Evolutionary conservation across 768 basidiomycete species (phyloP), one percentile per base, ranked within the genome.

Genomic region (Mycena alexandri): DNA sequence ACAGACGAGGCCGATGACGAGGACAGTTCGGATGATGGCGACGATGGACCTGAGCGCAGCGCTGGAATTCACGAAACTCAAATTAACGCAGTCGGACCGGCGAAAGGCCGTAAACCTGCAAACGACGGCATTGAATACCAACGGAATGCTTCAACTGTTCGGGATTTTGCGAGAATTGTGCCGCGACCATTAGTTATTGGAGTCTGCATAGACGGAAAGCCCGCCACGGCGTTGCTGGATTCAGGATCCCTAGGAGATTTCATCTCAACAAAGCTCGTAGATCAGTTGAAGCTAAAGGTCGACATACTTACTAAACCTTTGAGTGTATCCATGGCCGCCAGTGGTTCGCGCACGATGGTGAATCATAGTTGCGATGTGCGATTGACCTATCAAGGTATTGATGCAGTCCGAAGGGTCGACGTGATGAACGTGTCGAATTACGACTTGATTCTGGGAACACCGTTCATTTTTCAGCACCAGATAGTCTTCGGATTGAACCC

Each of bases 181-280:
- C 77, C 77, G 3, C 65, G 71, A 22, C 76, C 77, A 5, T 33
- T 77, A 5, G 69, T 77, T 0, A 66, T 79, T 2, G 66, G 68
- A 0, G 72, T 74, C 1, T n/a, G 70, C 0, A 56, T 80, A 14
- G 77, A 80, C 51, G 78, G 72, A 0, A 42, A 75, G 6, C 68
- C 76, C 0, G 75, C 69, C 7, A 67, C 74, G 0, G 77, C 79
- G 0, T 59, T 80, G 22, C 21, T 80, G 2, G 79, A 80, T 52
- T 71, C 74, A 0, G 78, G 77, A 0, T 79, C 79, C 0, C 38
- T 76, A 5, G 73, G 71, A 1, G 79, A 80, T 61, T 79, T 80
- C 51, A 73, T 80, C 29, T 76, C 78, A 0, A 71, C 76, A 0
- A 74, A 59, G 22, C 41, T 79, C 0, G 79, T 74, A 7, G 71